Percentiles rank a stretch among this genome's conserved stretches.
Evolutionary conservation across 305 asterid genomes (phyloP).

Genomic region (Fraxinus angustifolia): DNA sequence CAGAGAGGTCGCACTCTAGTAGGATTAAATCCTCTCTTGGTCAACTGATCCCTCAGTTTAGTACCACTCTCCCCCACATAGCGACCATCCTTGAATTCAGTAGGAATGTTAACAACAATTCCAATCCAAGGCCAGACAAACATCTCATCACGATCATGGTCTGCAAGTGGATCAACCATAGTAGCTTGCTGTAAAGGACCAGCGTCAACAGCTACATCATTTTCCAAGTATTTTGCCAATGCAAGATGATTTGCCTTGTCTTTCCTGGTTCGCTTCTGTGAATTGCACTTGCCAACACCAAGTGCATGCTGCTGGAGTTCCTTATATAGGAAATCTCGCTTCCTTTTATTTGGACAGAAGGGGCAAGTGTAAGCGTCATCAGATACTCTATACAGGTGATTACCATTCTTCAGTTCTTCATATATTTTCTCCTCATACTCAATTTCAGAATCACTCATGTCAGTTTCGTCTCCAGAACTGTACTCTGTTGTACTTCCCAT

Average conservation of each 20-base stretch:
- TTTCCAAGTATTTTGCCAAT: conserved; percentile 53
- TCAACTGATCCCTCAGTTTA: conserved; percentile 52
- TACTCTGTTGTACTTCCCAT: conserved; percentile 47
- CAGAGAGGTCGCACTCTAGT: conserved; percentile 57
- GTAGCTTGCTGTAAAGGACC: conserved; percentile 33
- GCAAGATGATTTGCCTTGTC: conserved; percentile 68
- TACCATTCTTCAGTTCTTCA: conserved; percentile 54
- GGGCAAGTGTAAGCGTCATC: conserved; percentile 56
- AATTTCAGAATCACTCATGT: conserved; percentile 39
- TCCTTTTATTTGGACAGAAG: conserved; percentile 57
- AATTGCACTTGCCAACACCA: conserved; percentile 46
- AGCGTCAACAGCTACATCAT: conserved; percentile 33
- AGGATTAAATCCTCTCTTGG: conserved; percentile 48
- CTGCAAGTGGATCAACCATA: conserved; percentile 42
- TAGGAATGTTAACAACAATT: conserved; percentile 51
- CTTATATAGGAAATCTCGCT: conserved; percentile 37
- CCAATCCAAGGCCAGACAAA: conserved; percentile 87
- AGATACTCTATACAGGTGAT: conserved; percentile 45
- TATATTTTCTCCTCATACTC: conserved; percentile 41
- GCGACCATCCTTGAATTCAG: conserved; percentile 45
- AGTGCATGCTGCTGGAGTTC: conserved; percentile 64
- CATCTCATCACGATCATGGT: conserved; percentile 53
- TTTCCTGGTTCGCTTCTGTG: conserved; percentile 45
- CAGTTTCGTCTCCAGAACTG: conserved; percentile 40
- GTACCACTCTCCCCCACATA: conserved; percentile 60